Conservation (phyloP, 1,284 basidiomycete genomes). For the Leccinum fuscescens region DNA sequence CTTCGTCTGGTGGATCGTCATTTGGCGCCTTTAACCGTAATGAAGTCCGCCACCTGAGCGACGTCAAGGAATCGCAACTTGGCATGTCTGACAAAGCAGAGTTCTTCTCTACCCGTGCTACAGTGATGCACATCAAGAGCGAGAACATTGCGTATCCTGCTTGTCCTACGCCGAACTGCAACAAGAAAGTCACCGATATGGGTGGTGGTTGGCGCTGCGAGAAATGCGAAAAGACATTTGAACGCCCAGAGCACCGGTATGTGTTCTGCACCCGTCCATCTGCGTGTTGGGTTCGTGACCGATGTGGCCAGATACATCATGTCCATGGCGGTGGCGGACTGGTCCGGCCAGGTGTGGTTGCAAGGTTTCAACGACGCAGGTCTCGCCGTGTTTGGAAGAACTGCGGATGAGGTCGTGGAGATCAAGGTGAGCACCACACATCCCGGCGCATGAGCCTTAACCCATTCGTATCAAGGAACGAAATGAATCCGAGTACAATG, state of each 20-base stretch:
- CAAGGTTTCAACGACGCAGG: constrained; percentile 97
- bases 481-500: constrained; percentile 63
- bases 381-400: constrained; percentile 70
- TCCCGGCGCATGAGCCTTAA: not conserved
- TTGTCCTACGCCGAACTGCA: constrained; percentile 81
- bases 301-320: constrained; percentile 75
- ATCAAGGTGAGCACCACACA: constrained; percentile 48
- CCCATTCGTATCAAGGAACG: constrained; percentile 46
- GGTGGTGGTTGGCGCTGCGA: constrained; percentile 86
- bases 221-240: constrained; percentile 82
- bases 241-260: constrained; percentile 80
- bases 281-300: constrained; percentile 1
- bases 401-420: constrained; percentile 77
- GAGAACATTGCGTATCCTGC: constrained; percentile 91
- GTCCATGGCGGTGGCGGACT: constrained; percentile 85
- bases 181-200: constrained; percentile 85
- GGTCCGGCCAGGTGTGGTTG: constrained; percentile 88
- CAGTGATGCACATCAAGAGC: constrained; percentile 85
- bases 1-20: constrained; percentile 38
- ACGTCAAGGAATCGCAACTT: constrained; percentile 79
- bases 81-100: constrained; percentile 81
- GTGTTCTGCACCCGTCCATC: constrained; percentile 20
- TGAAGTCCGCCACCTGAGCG: constrained; percentile 74
- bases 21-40: constrained; percentile 59
- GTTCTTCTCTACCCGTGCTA: constrained; percentile 82